Percentiles rank a stretch among this genome's conserved stretches.
Evolutionary conservation across 1,284 basidiomycete genomes (phyloP).

Genomic region (Leccinum griseonigrum): DNA sequence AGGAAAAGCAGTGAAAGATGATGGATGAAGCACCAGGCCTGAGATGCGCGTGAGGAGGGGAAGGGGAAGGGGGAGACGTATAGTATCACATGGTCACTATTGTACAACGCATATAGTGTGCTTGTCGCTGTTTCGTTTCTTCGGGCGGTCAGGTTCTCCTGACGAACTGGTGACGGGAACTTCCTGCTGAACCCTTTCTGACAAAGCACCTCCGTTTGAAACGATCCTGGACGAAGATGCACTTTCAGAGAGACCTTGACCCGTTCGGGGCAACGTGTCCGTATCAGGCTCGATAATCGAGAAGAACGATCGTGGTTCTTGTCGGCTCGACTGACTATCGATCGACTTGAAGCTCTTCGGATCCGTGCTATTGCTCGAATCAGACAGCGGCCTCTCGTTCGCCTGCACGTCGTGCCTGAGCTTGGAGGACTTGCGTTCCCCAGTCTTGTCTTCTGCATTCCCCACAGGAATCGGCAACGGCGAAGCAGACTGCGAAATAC

Average conservation of each 20-base stretch:
- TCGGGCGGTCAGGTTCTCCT: conserved; percentile 34
- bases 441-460: conserved; percentile 29
- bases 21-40: background rate
- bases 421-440: conserved; percentile 31
- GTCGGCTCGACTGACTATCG: conserved; percentile 35
- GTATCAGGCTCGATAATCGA: conserved; percentile 27
- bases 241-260: conserved; percentile 13
- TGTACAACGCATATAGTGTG: conserved; percentile 43
- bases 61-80: background rate
- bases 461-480: conserved; percentile 26
- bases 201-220: conserved; percentile 6
- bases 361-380: conserved; percentile 49
- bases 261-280: conserved; percentile 12
- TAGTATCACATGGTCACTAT: conserved; percentile 23
- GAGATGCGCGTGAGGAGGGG: background rate
- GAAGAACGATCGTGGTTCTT: conserved; percentile 31
- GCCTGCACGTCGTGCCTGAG: conserved; percentile 33
- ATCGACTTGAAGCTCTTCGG: conserved; percentile 46
- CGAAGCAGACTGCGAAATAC: conserved; percentile 21
- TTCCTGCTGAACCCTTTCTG: conserved; percentile 23
- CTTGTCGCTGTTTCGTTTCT: conserved; percentile 40
- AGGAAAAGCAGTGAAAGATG: background rate
- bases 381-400: conserved; percentile 47
- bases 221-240: conserved; percentile 13
- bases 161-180: conserved; percentile 36